Conservation (phyloP, 140 eudicot species). For the Oenanthe javanica region DNA sequence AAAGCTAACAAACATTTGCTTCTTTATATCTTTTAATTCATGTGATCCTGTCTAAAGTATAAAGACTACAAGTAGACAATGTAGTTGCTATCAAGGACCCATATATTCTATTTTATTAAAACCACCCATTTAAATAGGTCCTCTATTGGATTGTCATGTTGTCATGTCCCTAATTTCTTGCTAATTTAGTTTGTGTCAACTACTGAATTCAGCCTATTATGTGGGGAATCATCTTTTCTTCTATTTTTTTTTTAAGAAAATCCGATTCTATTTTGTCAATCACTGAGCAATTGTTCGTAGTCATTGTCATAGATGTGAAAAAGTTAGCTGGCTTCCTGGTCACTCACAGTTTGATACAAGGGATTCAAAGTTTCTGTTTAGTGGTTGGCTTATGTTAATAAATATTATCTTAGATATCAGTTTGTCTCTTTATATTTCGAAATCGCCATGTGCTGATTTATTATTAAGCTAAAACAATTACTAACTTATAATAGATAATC, state of each 20-base stretch:
- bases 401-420: neutral
- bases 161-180: conserved; percentile 19
- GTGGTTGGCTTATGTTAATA: neutral
- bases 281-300: neutral
- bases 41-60: conserved; percentile 23
- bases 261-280: neutral
- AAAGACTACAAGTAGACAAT: conserved; percentile 18
- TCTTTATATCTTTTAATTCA: conserved; percentile 14
- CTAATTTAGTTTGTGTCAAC: conserved; percentile 9
- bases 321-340: neutral
- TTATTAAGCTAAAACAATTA: neutral
- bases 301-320: neutral
- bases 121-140: conserved; percentile 13
- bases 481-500: neutral
- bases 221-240: neutral
- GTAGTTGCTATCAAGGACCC: conserved; percentile 19
- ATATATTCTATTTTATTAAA: conserved; percentile 4
- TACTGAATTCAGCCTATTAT: conserved; percentile 3
- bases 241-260: neutral
- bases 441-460: neutral
- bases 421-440: neutral
- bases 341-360: conserved; percentile 1
- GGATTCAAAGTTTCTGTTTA: neutral
- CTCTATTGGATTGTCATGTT: conserved; percentile 21
- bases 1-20: conserved; percentile 7